Evolutionary conservation across 2,329 filamentous ascomycete species (phyloP).

Genomic region (Sclerotinia trifoliorum): DNA sequence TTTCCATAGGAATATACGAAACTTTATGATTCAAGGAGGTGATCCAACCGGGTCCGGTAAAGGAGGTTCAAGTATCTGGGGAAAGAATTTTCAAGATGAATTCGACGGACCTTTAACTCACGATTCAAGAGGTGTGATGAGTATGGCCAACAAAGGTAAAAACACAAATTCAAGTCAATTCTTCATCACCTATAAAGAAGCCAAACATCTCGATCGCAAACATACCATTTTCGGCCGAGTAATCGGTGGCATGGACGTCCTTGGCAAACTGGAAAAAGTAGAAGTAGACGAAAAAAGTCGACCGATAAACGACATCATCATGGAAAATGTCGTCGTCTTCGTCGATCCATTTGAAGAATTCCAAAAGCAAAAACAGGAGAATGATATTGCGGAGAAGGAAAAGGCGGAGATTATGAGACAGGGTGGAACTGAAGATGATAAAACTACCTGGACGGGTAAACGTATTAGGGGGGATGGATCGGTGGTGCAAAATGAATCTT

Average conservation of each 20-base stretch:
- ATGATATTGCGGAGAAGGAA: constrained; percentile 56
- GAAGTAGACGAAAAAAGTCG: constrained; percentile 73
- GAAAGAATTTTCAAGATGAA: constrained; percentile 91
- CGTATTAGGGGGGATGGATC: constrained; percentile 69
- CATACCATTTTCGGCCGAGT: constrained; percentile 95
- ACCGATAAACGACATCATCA: constrained; percentile 74
- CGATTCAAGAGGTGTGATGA: constrained; percentile 72
- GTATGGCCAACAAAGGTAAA: constrained; percentile 98
- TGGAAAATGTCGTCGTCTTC: constrained; percentile 81
- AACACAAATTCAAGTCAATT: constrained; percentile 95
- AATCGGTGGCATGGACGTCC: constrained; percentile 69
- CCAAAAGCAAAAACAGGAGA: constrained; percentile 67
- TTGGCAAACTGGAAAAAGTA: constrained; percentile 69
- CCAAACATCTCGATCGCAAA: constrained; percentile 86
- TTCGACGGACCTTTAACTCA: constrained; percentile 88
- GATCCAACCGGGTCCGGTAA: constrained; percentile 90
- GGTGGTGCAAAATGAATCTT: constrained; percentile 47
- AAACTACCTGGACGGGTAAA: constrained; percentile 95
- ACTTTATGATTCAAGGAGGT: constrained; percentile 97
- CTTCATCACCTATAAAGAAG: constrained; percentile 86
- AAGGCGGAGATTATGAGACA: constrained; percentile 60
- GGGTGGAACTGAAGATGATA: constrained; percentile 82
- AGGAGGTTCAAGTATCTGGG: constrained; percentile 90
- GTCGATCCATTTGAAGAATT: constrained; percentile 97
- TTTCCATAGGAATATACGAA: constrained; percentile 92